A percentile compares a stretch with the other conserved stretches of the same genome.
Conservation (phyloP, 352 stramenopile genomes). For the Phytophthora cactorum region DNA sequence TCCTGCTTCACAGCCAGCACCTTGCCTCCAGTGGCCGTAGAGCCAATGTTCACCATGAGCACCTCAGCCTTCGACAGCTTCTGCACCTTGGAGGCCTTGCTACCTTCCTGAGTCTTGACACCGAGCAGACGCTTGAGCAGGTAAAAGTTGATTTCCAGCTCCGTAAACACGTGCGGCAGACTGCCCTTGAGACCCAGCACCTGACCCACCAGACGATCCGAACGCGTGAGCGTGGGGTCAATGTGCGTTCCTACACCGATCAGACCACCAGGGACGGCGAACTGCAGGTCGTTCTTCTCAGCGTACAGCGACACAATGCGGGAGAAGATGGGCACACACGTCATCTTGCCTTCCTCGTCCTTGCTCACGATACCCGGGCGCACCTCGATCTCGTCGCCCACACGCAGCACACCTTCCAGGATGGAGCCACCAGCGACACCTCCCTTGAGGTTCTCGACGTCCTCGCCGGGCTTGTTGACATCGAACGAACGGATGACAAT, state of each 20-base stretch:
- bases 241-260: slow-evolving; percentile 99
- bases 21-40: slow-evolving; percentile 97
- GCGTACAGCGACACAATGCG: slow-evolving; percentile 98
- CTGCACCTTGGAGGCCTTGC: slow-evolving; percentile 99
- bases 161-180: slow-evolving; percentile 98
- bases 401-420: slow-evolving; percentile 96
- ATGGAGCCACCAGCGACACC: slow-evolving; percentile 93
- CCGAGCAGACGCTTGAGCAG: slow-evolving; percentile 98
- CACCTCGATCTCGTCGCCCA: slow-evolving; percentile 99
- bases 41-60: slow-evolving; percentile 99
- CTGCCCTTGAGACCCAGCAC: slow-evolving; percentile 97
- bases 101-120: slow-evolving; percentile 99
- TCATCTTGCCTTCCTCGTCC: slow-evolving; percentile 96
- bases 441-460: slow-evolving; percentile 97
- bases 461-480: slow-evolving; percentile 99
- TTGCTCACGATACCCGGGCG: slow-evolving; percentile 99
- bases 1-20: slow-evolving; percentile 96
- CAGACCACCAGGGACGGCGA: slow-evolving; percentile 98
- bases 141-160: slow-evolving; percentile 99
- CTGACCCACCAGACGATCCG: slow-evolving; percentile 99
- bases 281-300: slow-evolving; percentile 99
- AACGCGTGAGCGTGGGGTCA: slow-evolving; percentile 98
- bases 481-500: slow-evolving; percentile 99
- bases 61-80: slow-evolving; percentile 99
- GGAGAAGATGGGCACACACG: slow-evolving; percentile 93